These are phyloP conservation scores for Stephanocyclus meneghinianus DNA, from an alignment of 352 stramenopile species.

Conservation along the genomic window DNA sequence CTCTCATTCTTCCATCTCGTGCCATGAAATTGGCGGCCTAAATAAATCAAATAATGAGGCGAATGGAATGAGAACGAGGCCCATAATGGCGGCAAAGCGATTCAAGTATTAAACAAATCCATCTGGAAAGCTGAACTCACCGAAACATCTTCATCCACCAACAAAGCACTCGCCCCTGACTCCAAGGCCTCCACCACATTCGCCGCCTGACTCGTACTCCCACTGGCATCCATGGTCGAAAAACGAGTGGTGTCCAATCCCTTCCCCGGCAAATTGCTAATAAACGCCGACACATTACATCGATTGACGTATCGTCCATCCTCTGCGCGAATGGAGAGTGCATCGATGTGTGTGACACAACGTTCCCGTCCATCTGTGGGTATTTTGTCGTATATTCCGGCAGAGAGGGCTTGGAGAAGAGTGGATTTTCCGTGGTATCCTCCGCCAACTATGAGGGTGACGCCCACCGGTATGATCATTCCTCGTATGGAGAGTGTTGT, in stretches of 20 bases:
- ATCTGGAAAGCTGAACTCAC: not conserved
- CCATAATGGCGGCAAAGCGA: no score
- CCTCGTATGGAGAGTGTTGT: slow-evolving; percentile 81
- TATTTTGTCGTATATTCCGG: slow-evolving; percentile 94
- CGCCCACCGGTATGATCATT: slow-evolving; percentile 90
- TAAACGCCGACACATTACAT: slow-evolving; percentile 93
- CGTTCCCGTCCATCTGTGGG: slow-evolving; percentile 92
- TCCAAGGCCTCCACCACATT: slow-evolving; percentile 92
- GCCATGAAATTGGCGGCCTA: slow-evolving; percentile 98
- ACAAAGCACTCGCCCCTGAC: slow-evolving; percentile 88
- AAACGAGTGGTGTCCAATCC: slow-evolving; percentile 87
- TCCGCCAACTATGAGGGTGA: slow-evolving; percentile 95
- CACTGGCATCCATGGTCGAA: slow-evolving; percentile 91
- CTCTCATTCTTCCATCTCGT: slow-evolving; percentile 94
- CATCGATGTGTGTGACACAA: slow-evolving; percentile 87
- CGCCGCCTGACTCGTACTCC: slow-evolving; percentile 93
- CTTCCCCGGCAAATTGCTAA: slow-evolving; percentile 90
- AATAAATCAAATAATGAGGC: no score
- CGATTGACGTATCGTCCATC: slow-evolving; percentile 92
- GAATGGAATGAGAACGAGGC: no score
- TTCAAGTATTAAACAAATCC: not conserved
- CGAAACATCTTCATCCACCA: slow-evolving; percentile 97
- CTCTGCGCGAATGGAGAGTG: slow-evolving; percentile 92
- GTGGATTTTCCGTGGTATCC: slow-evolving; percentile 98
- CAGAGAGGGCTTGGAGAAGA: slow-evolving; percentile 89